A percentile compares a stretch with the other conserved stretches of the same genome.
These are phyloP conservation scores for Puccinia novopanici DNA, from an alignment of 1,284 basidiomycete species.

Conservation along the genomic window DNA sequence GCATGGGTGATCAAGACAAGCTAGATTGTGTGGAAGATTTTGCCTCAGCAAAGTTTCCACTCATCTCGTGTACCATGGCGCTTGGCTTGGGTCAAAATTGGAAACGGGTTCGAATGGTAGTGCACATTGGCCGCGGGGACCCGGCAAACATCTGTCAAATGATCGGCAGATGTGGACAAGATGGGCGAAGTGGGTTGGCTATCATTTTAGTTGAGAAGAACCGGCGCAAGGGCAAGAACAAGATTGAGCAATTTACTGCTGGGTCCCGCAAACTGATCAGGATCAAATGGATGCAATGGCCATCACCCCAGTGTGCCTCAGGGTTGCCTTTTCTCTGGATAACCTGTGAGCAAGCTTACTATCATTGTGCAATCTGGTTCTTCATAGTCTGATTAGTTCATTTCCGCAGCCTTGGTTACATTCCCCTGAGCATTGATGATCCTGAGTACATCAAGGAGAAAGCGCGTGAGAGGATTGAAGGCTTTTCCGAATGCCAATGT, in stretches of 20 bases:
- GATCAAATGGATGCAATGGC: neutral
- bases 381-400: neutral
- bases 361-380: neutral
- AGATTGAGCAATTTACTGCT: neutral
- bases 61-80: no score
- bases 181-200: neutral
- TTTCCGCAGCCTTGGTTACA: neutral
- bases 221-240: neutral
- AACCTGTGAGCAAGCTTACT: neutral
- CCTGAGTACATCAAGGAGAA: neutral
- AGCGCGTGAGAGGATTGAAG: neutral
- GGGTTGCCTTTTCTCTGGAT: conserved; percentile 1
- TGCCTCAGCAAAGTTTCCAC: no score
- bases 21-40: no score
- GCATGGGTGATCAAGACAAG: no score
- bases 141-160: no score
- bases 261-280: neutral
- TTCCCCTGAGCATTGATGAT: conserved; percentile 8
- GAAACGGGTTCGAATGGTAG: no score
- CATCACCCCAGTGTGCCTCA: conserved; percentile 4
- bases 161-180: no score
- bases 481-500: neutral
- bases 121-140: no score
- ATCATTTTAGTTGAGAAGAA: conserved; percentile 15
- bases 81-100: no score